Evolutionary conservation across 345 rosid species (phyloP), one percentile per base, ranked within the genome.

Genomic region (Salix brachista): DNA sequence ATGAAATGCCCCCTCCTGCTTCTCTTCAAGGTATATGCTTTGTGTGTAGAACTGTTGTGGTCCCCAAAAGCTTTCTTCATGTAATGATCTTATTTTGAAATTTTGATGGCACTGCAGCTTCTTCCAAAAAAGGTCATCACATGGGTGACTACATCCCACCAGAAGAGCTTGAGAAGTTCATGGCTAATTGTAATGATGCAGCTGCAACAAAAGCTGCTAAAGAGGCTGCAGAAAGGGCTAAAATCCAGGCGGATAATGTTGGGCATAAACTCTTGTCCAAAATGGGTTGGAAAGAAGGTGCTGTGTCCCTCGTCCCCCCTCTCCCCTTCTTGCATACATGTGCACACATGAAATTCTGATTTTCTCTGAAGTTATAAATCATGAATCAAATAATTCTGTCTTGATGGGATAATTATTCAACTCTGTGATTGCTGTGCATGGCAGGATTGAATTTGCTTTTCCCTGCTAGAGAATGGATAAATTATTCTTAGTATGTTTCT

Each of bases 201-300:
- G 88, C 86, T 80, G 88, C 94, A 56, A 88, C 74, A 72, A 94
- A 88, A 81, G 82, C 91, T 65, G 85, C 91, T 18, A 87, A 65
- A 75, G 99, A 93, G 85, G 82, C 94, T 72, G 87, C 90, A 26
- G 95, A 94, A 75, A 91, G 79, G 80, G 92, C 97, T 11, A 91
- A 82, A 83, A 96, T 96, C 74, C 97, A 96, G 84, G 92, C 99
- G 50, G 95, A 92, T 83, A 94, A 96, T 75, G 98, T 96, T 67
- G 99, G 99, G 60, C 99, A 96, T 80, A 94, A 79, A 64, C 94
- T 96, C 71, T 83, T 92, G 84, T 91, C 99, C 14, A 93, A 92
- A 89, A 96, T 96, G 98, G 99, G 99, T 26, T 94, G 98, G 99
- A 94, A 85, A 94, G 99, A 94, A 94, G 99, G 98, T 96, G 0